phyloP scores from a whole-genome alignment of 1,139 yeast species.

The Taphrina sp. region DNA sequence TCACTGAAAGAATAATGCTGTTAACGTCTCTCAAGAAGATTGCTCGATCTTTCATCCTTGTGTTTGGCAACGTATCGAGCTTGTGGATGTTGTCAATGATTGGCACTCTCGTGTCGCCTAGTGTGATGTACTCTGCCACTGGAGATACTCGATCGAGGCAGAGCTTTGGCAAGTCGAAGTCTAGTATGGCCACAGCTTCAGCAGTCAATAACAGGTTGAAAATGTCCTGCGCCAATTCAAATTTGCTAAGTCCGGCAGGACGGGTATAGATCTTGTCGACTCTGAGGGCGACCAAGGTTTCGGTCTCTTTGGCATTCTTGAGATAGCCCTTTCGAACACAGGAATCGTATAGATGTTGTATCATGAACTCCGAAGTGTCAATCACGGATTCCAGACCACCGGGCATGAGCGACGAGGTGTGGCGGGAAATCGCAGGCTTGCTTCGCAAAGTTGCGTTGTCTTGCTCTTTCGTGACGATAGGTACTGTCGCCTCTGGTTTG shows the following conservation, averaged over 20 bases:
- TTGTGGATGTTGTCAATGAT: constrained; percentile 1
- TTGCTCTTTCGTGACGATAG: no score
- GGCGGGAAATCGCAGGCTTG: constrained; percentile 4
- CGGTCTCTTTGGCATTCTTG: constrained; percentile 5
- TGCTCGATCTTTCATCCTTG: background rate
- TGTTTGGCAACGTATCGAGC: constrained; percentile 2
- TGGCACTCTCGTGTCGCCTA: constrained; percentile 3
- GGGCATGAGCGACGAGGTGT: background rate
- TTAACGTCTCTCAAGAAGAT: background rate
- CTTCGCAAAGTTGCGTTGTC: constrained; percentile 1
- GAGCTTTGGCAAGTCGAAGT: constrained; percentile 7
- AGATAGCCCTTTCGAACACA: constrained; percentile 4
- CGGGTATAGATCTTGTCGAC: no score
- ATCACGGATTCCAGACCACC: background rate
- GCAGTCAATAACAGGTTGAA: background rate
- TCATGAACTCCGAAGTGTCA: background rate
- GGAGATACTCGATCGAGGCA: constrained; percentile 6
- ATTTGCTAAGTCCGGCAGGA: no score
- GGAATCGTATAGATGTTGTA: constrained; percentile 4
- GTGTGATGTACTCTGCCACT: constrained; percentile 1
- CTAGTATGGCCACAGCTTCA: background rate
- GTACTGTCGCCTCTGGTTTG: no score
- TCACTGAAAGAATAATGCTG: background rate
- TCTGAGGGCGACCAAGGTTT: constrained; percentile 1
- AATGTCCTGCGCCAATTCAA: background rate